phyloP scores from a whole-genome alignment of 495 filamentous ascomycete genomes.

The Clohesyomyces aquaticus region DNA sequence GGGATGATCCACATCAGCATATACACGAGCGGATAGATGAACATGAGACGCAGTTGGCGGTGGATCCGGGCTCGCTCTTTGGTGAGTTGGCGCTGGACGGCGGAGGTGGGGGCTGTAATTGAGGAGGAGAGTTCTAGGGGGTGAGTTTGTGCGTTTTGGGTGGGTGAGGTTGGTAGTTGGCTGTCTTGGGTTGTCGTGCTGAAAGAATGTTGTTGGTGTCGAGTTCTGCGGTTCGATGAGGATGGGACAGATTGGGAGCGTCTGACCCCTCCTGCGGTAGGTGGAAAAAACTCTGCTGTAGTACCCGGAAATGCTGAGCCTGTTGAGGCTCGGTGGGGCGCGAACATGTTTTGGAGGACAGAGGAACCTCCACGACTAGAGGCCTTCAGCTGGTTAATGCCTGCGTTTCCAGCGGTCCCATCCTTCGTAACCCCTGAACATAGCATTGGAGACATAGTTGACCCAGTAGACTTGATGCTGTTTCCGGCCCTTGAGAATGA shows the following conservation, averaged over 20 bases:
- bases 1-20: slow-evolving; percentile 74
- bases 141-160: background rate
- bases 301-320: slow-evolving; percentile 2
- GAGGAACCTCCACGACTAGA: slow-evolving; percentile 26
- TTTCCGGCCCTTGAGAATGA: slow-evolving; percentile 7
- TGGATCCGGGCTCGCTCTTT: slow-evolving; percentile 57
- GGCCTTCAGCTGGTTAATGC: background rate
- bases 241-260: slow-evolving; percentile 13
- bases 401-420: background rate
- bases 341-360: slow-evolving; percentile 42
- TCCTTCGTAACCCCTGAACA: slow-evolving; percentile 10
- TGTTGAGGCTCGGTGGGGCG: slow-evolving; percentile 10
- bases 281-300: background rate
- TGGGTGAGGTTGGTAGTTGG: too few species aligned
- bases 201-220: background rate
- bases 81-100: slow-evolving; percentile 22
- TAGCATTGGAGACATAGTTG: slow-evolving; percentile 10
- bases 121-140: slow-evolving; percentile 5
- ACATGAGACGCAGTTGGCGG: slow-evolving; percentile 68
- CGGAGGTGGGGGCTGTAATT: background rate
- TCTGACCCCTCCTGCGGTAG: background rate
- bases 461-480: slow-evolving; percentile 10
- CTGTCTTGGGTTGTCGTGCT: background rate
- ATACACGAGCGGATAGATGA: slow-evolving; percentile 74
- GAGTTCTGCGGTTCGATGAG: background rate